Conservation (phyloP, 257 asterid genomes). For the Plantago elongata region DNA sequence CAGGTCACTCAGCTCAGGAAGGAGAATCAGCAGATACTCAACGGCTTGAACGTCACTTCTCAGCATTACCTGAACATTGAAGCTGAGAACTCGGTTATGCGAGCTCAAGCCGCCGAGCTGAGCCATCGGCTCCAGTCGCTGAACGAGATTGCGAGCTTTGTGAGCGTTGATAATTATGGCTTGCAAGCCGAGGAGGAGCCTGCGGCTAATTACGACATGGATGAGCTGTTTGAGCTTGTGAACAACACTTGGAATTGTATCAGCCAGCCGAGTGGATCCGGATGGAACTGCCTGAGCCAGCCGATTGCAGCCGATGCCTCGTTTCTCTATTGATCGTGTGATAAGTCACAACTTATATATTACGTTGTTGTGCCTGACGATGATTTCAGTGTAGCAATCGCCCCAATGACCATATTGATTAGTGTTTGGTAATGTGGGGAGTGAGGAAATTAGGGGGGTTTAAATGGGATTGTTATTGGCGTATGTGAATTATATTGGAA, state of each 20-base stretch:
- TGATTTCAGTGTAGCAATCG: not conserved
- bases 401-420: too few relatives aligned
- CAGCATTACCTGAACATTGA: conserved; percentile 51
- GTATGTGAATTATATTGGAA: too few relatives aligned
- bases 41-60: conserved; percentile 40
- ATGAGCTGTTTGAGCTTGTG: conserved; percentile 29
- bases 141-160: conserved; percentile 42
- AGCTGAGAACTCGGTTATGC: conserved; percentile 68
- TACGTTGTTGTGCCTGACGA: not conserved
- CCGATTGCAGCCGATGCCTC: conserved; percentile 49
- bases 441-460: too few relatives aligned
- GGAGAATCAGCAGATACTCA: conserved; percentile 54
- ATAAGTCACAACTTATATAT: not conserved
- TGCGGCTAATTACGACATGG: conserved; percentile 13
- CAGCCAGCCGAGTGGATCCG: conserved; percentile 41
- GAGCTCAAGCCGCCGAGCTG: conserved; percentile 80
- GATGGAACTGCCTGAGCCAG: conserved; percentile 59
- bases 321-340: conserved; percentile 27
- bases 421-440: too few relatives aligned
- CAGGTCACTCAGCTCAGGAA: conserved; percentile 52
- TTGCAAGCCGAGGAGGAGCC: conserved; percentile 18
- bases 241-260: conserved; percentile 50
- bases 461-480: too few relatives aligned
- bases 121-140: conserved; percentile 67
- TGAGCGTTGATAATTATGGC: conserved; percentile 20